Base-by-base conservation (phyloP, 176 grass and related monocot species). In the Aegilops bicornis region DNA sequence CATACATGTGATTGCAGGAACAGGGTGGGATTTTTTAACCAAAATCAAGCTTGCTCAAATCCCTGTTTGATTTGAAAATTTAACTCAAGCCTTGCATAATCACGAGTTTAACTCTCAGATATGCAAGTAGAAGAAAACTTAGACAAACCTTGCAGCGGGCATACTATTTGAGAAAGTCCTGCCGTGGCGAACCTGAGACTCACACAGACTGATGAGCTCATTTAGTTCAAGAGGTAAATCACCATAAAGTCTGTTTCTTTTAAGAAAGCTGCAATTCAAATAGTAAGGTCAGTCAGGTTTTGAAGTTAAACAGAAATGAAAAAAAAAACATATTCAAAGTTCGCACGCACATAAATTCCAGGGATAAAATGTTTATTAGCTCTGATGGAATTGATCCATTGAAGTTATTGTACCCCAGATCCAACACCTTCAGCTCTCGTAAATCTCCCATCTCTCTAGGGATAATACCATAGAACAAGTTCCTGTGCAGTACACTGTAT, bases 371-470 rank as follows among this genome's bases (percentile, higher is more conserved):
- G 32, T 47, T 86, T 84, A 54, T 36, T 45, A 91, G 36, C 7
- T 84, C 83, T 64, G 79, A 80, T 39, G 88, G 89, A 76, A 93
- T 60, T 33, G 63, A 52, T 81, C 82, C 92, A 17, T 11, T 90
- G 39, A 91, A 88, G 83, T 86, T 84, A 86, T 89, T 91, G 64
- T 84, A 85, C 40, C 86, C 89, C 10, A 91, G 48, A 77, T 91
- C 83, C 86, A 93, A 91, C 30, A 91, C 30, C 69, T 84, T 85
- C 56, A 93, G 33, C 32, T 84, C 72, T 2, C 83, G 39, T 12
- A 93, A 73, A 79, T 84, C 16, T 70, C 76, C 75, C 60, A 93
- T 39, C 37, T 39, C 37, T 39, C 37, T 39, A 39, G 37, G 37
- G 37, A 39, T 39, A 39, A 39, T 39, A 25, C 83, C 92, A 87